Evolutionary conservation across 345 rosid species (phyloP).

Genomic region (Acer yangbiense): DNA sequence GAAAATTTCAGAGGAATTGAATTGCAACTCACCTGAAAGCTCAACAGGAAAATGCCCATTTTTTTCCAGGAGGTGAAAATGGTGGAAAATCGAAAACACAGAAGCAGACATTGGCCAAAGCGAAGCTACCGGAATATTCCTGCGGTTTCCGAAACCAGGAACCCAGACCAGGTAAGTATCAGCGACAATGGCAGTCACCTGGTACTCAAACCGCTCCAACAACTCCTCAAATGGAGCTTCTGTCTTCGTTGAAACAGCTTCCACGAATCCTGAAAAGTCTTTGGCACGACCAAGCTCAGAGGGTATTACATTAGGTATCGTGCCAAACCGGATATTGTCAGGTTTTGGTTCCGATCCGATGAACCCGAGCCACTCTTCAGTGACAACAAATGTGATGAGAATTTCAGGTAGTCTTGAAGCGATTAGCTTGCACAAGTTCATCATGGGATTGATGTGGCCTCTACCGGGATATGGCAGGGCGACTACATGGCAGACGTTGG

Average conservation of each 20-base stretch:
- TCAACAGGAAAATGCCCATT: conserved; percentile 18
- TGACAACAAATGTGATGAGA: conserved; percentile 57
- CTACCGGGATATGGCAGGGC: conserved; percentile 55
- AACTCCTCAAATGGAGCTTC: conserved; percentile 49
- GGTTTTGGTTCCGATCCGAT: conserved; percentile 46
- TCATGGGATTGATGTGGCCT: conserved; percentile 47
- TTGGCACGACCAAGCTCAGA: conserved; percentile 39
- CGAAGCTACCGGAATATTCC: conserved; percentile 36
- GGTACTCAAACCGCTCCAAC: conserved; percentile 33
- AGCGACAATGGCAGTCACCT: conserved; percentile 25
- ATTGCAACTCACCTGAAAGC: conserved; percentile 20
- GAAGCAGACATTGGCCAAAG: conserved; percentile 36
- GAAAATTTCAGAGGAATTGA: no score
- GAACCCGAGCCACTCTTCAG: conserved; percentile 69
- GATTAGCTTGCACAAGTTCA: conserved; percentile 55
- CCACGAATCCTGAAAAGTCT: conserved; percentile 41
- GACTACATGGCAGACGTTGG: conserved; percentile 41
- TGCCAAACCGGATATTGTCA: conserved; percentile 28
- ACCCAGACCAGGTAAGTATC: conserved; percentile 36
- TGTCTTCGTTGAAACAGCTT: conserved; percentile 45
- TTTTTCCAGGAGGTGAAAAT: conserved; percentile 20
- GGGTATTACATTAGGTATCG: conserved; percentile 54
- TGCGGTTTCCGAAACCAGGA: conserved; percentile 25
- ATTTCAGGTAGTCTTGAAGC: conserved; percentile 35
- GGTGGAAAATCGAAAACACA: conserved; percentile 29